Evolutionary conservation across 495 filamentous ascomycete genomes (phyloP).

Genomic region (Bombardia bombarda): DNA sequence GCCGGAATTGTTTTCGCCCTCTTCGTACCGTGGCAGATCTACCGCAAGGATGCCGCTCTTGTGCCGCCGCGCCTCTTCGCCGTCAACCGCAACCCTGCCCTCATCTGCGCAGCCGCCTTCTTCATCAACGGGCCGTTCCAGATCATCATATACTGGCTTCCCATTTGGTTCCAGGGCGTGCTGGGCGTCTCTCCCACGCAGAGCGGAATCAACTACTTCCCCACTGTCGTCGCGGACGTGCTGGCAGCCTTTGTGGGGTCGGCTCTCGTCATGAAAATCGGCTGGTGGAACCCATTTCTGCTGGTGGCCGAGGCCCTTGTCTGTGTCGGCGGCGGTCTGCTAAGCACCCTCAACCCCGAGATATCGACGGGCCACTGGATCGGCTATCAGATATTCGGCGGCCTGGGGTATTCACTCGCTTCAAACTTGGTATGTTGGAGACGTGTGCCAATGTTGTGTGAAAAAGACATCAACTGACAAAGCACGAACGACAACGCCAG

Average conservation of each 20-base stretch:
- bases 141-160: constrained; percentile 37
- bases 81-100: too few species aligned
- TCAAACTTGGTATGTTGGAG: too few species aligned
- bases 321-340: constrained; percentile 16
- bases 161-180: constrained; percentile 53
- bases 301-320: constrained; percentile 18
- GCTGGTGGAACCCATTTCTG: constrained; percentile 30
- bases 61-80: too few species aligned
- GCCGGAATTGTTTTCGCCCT: constrained; percentile 48
- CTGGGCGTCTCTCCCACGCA: constrained; percentile 28
- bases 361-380: constrained; percentile 43
- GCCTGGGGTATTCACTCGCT: constrained; percentile 20
- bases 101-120: background rate
- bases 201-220: constrained; percentile 41
- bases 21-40: constrained; percentile 30
- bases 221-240: constrained; percentile 30
- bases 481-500: too few species aligned
- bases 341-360: constrained; percentile 42
- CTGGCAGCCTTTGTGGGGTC: constrained; percentile 25
- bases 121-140: background rate
- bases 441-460: too few species aligned
- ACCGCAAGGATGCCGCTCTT: too few species aligned
- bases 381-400: constrained; percentile 54
- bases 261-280: constrained; percentile 20
- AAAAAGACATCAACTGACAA: too few species aligned